Base-by-base conservation (phyloP, 2,329 filamentous ascomycete genomes). In the Endoconidiophora laricicola region DNA sequence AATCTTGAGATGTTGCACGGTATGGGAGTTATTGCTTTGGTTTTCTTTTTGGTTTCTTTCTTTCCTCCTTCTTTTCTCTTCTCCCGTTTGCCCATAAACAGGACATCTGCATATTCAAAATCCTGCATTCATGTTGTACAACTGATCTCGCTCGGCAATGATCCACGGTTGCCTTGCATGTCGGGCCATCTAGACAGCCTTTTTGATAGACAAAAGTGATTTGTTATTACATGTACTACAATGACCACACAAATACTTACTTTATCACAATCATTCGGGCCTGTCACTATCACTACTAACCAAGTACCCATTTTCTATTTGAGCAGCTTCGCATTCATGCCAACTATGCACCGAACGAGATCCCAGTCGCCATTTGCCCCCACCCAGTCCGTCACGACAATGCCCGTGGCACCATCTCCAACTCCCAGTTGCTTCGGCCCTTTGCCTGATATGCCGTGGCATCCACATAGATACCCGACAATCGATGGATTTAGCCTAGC, bases 301-400 rank as follows among this genome's bases (percentile, higher is more conserved):
- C 44, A 24, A 18, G 16, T 18, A 26, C 40, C 26, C 26, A n/a
- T 12, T 24, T 9, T 58, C 58, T 66, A 69, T 48, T 73, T 58
- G 59, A 78, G 71, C 54, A 81, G 59, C 55, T 70, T 81, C 22
- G 82, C 76, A 62, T 98, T 98, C 86, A 94, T 88, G 5, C 85
- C 88, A 5, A 96, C 81, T 58, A 95, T 81, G 64, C 85, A 84
- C 55, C 81, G 76, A 36, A 93, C 77, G 49, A 96, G 65, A 66
- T 95, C 87, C 90, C 90, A 98, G 65, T 96, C 83, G 0, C 81
- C 87, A 55, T 80, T 73, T 54, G 79, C 70, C 2, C 91, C 91
- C 46, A 95, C 88, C 85, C 85, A 95, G 64, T 98, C 91, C 54
- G 83, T 91, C 23, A 96, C 82, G 42, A 96, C 79, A 53, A 96